These are phyloP conservation scores for Aphanocladium album DNA, from an alignment of 2,329 filamentous ascomycete genomes.

Conservation along the genomic window DNA sequence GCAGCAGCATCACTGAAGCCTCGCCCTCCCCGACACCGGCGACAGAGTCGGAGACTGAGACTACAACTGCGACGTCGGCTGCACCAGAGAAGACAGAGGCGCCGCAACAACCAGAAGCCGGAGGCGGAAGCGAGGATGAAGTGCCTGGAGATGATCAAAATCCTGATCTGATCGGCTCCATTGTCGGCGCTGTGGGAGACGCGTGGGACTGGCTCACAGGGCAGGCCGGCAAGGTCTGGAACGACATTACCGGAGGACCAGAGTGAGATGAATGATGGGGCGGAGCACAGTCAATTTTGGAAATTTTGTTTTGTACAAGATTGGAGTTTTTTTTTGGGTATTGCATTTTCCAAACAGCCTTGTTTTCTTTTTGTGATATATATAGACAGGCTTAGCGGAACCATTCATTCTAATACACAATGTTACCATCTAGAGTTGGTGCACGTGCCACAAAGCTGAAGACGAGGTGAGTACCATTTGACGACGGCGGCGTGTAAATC, in stretches of 20 bases:
- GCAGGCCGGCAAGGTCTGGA: conserved; percentile 15
- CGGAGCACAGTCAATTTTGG: neutral
- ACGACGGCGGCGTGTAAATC: neutral
- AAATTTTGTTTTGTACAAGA: neutral
- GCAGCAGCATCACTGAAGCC: conserved; percentile 14
- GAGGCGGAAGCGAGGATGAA: neutral
- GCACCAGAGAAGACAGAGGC: neutral
- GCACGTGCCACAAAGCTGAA: no score
- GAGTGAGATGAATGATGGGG: neutral
- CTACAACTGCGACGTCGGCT: neutral
- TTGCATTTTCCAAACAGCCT: neutral
- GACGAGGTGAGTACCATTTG: neutral
- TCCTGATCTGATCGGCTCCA: neutral
- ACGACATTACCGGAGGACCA: neutral
- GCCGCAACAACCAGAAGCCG: neutral
- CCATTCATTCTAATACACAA: neutral
- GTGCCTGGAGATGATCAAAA: neutral
- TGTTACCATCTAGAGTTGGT: no score
- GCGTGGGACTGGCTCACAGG: conserved; percentile 15
- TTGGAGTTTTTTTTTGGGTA: conserved; percentile 6
- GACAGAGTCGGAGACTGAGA: neutral
- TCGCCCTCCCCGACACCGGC: neutral
- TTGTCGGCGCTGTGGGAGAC: neutral
- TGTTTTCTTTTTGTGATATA: neutral
- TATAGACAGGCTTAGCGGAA: neutral